Percentiles rank a stretch among this genome's conserved stretches.
Conservation (phyloP, 2,329 filamentous ascomycete genomes). For the Hymenoscyphus fraxineus region DNA sequence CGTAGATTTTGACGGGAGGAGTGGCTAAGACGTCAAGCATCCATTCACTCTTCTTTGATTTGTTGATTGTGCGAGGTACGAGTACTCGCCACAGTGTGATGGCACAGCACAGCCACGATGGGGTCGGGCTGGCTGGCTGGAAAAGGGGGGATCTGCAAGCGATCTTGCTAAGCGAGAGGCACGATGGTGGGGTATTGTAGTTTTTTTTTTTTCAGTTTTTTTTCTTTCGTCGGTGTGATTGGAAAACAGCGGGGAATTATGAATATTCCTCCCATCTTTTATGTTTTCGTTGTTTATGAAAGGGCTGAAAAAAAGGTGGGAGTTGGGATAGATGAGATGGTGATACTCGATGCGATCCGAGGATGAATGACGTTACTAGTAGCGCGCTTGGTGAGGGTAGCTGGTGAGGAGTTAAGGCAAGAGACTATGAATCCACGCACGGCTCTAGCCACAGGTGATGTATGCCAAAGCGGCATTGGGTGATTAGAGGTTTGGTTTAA, state of each 20-base stretch:
- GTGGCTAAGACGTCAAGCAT: not conserved
- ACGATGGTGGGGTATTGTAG: not conserved
- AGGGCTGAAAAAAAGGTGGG: not conserved
- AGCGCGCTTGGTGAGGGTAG: not conserved
- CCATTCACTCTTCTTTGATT: not conserved
- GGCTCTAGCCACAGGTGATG: not conserved
- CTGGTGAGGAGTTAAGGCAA: not conserved
- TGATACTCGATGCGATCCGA: not conserved
- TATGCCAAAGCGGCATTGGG: not conserved
- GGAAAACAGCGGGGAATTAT: not conserved
- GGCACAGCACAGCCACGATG: not conserved
- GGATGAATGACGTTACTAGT: not conserved
- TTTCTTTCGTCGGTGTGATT: not conserved
- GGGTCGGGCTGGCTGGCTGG: not conserved
- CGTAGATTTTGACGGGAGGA: not conserved
- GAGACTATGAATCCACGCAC: not conserved
- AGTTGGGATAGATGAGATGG: not conserved
- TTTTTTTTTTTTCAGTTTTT: not conserved
- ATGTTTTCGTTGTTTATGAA: not conserved
- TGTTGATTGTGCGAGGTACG: not conserved
- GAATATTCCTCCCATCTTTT: not conserved
- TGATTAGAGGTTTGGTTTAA: not conserved
- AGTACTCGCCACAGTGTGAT: conserved; percentile 8
- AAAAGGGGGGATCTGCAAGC: conserved; percentile 6
- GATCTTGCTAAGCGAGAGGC: conserved; percentile 1